A percentile compares a stretch with the other conserved stretches of the same genome.
These are phyloP conservation scores for Solanum arcanum DNA, from an alignment of 257 asterid species.

Conservation along the genomic window DNA sequence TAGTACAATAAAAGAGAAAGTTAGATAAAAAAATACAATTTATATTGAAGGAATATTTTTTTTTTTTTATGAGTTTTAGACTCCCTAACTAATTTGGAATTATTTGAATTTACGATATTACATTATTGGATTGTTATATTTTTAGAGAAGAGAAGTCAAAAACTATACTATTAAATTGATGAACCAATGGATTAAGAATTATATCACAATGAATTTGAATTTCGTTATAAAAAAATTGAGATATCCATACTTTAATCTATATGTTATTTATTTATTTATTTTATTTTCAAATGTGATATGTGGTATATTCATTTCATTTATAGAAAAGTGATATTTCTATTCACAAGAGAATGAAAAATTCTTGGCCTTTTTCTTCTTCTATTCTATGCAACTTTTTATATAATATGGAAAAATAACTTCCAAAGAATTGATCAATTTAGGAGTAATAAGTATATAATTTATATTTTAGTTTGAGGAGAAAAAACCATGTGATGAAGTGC, in stretches of 20 bases:
- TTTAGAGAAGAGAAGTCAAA: background rate
- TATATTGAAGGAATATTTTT: too few relatives aligned
- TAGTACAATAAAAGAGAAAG: too few relatives aligned
- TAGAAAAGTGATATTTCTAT: background rate
- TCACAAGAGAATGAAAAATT: background rate
- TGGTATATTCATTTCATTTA: background rate
- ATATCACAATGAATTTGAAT: background rate
- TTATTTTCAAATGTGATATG: too few relatives aligned
- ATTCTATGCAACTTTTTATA: background rate
- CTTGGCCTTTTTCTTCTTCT: background rate
- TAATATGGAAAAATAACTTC: background rate
- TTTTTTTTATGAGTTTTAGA: too few relatives aligned
- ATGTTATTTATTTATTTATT: too few relatives aligned
- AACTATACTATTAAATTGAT: too few relatives aligned
- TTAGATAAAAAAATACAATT: too few relatives aligned
- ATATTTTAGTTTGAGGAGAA: background rate
- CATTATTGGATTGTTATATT: background rate
- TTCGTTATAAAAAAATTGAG: too few relatives aligned
- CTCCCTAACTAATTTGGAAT: too few relatives aligned
- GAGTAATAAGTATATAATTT: background rate
- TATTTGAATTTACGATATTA: background rate
- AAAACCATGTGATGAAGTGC: slow-evolving; percentile 21
- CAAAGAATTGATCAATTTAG: background rate
- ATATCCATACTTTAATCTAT: too few relatives aligned
- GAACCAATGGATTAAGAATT: too few relatives aligned